phyloP scores from a whole-genome alignment of 768 basidiomycete species.

The Royoungia palumana region DNA sequence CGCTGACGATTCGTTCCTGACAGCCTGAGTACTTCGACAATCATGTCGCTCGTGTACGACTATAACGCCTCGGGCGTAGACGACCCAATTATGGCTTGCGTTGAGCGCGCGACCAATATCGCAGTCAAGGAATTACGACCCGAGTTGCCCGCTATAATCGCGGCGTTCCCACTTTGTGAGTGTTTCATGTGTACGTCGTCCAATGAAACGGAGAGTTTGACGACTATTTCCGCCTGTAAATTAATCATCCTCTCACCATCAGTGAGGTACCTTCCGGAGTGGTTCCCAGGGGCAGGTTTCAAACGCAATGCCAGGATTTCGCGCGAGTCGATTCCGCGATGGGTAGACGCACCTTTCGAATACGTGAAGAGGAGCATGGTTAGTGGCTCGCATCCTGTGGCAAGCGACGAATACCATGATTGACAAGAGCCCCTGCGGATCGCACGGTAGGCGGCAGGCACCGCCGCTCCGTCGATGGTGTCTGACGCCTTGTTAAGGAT shows the following conservation, averaged over 20 bases:
- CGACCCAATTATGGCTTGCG: constrained; percentile 19
- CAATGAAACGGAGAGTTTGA: neutral
- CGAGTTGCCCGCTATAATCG: constrained; percentile 14
- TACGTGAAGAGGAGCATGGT: constrained; percentile 23
- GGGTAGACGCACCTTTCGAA: constrained; percentile 23
- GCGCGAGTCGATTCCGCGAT: constrained; percentile 1
- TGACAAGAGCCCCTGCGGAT: neutral
- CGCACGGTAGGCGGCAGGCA: constrained; percentile 14
- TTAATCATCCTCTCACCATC: neutral
- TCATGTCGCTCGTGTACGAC: constrained; percentile 26
- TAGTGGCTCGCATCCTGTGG: neutral
- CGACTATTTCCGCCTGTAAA: neutral
- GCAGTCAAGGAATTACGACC: constrained; percentile 15
- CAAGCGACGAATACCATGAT: neutral
- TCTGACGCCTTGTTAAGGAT: constrained; percentile 18
- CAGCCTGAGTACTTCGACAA: constrained; percentile 20
- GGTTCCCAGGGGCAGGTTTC: constrained; percentile 23
- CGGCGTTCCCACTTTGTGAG: constrained; percentile 19
- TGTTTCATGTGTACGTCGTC: neutral
- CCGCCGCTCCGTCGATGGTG: constrained; percentile 23
- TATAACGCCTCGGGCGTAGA: constrained; percentile 14
- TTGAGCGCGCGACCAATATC: constrained; percentile 11
- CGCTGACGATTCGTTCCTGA: neutral
- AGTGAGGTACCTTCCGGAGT: constrained; percentile 20
- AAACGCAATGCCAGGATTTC: constrained; percentile 13